Evolutionary conservation across 2,329 filamentous ascomycete genomes (phyloP).

Genomic region (Cytospora piceae): DNA sequence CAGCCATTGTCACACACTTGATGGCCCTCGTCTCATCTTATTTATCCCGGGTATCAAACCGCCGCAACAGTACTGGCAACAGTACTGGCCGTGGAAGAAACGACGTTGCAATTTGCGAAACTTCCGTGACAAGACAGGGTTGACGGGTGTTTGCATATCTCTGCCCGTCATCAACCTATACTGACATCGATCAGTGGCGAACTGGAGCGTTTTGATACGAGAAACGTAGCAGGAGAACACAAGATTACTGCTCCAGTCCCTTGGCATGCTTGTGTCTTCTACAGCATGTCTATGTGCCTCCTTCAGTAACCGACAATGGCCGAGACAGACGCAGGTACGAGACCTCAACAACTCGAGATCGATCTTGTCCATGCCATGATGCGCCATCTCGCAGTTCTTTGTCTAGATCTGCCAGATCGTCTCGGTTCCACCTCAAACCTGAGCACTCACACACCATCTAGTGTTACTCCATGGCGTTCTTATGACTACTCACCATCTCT

Average conservation of each 20-base stretch:
- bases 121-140: background rate
- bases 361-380: background rate
- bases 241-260: background rate
- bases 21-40: background rate
- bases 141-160: background rate
- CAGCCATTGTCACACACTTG: background rate
- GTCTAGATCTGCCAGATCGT: conserved; percentile 7
- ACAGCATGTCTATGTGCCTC: conserved; percentile 4
- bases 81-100: background rate
- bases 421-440: conserved; percentile 29
- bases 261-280: background rate
- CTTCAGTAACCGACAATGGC: conserved; percentile 4
- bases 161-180: background rate
- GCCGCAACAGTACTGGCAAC: background rate
- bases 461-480: conserved; percentile 13
- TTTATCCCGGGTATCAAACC: background rate
- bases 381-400: background rate
- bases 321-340: conserved; percentile 20
- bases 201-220: background rate
- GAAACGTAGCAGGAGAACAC: background rate
- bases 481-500: conserved; percentile 9
- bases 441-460: conserved; percentile 26
- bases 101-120: background rate
- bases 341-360: conserved; percentile 1
- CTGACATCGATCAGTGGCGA: background rate